A percentile compares a stretch with the other conserved stretches of the same genome.
Conservation (phyloP, 179 eudicot species). For the Beta lomatogona region DNA sequence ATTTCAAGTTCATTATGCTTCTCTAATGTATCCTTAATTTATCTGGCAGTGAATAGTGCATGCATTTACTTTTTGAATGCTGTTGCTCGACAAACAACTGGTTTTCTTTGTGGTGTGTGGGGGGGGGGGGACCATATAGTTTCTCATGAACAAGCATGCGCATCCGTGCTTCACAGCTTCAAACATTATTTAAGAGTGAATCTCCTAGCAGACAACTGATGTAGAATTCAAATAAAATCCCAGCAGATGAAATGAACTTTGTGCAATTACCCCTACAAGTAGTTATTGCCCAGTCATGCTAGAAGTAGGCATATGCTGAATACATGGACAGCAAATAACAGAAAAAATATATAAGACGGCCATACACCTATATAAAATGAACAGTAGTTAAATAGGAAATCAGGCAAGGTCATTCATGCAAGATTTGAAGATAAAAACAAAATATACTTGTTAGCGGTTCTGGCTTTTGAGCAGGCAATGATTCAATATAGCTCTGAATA, state of each 20-base stretch:
- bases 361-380: not conserved
- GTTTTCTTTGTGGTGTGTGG: not conserved
- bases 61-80: slow-evolving; percentile 2
- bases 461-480: not conserved
- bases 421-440: not conserved
- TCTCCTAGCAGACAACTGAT: not conserved
- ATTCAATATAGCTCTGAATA: not conserved
- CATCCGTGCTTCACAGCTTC: not conserved
- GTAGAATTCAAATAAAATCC: not conserved
- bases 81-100: not conserved
- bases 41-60: slow-evolving; percentile 21
- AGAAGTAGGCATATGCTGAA: slow-evolving; percentile 11
- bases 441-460: not conserved
- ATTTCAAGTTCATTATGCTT: slow-evolving; percentile 17
- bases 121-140: not conserved
- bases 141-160: not conserved
- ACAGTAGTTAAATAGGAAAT: not conserved
- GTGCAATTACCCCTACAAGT: slow-evolving; percentile 17
- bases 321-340: not conserved
- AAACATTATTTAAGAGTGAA: not conserved
- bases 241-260: slow-evolving; percentile 2
- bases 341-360: not conserved
- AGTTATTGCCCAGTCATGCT: not conserved
- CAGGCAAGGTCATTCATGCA: not conserved
- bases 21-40: slow-evolving; percentile 11